Base-by-base conservation (phyloP, 2,329 filamentous ascomycete species). In the Penicillium sp. region DNA sequence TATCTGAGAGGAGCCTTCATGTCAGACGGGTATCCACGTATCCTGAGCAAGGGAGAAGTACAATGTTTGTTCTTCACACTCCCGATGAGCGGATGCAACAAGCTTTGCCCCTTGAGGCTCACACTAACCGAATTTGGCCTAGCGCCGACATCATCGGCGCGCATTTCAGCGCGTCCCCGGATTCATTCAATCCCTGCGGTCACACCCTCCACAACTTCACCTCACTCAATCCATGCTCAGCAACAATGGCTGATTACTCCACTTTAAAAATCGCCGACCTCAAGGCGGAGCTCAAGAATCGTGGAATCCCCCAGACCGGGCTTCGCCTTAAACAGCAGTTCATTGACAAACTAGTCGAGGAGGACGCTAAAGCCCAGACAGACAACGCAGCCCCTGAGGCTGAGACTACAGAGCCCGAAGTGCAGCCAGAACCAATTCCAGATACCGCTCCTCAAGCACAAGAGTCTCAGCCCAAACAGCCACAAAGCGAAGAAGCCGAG, bases 181-280 rank as follows among this genome's bases (percentile, higher is more conserved):
- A 52, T 52, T 46, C 45, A 52, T 50, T 46, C 45, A 51, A 50
- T 56, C 46, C 55, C 47, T 53, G 33, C 44, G 23, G 29, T 38
- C 29, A 39, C 24, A 38, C 27, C 3, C 6, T 6, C 29, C 20
- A 9, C 6, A 10, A 5, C 35, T 42, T 10, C 43, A 29, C 39
- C 28, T 23, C n/a, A 31, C 28, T 41, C 37, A 35, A 40, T 38
- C 38, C 38, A 60, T 57, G 54, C 33, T 12, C 20, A 44, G 23
- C 44, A 55, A 66, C 35, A 29, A 80, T 80, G 78, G 70, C 72
- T 52, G 77, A 80, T 57, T 81, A 77, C 66, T 74, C 66, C 47
- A 78, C 76, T 69, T 78, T 84, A 63, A 91, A 88, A 72, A 88
- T 92, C 55, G 76, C 83, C 29, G 86, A 90, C 62, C 78, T 92